Percentiles rank a stretch among this genome's conserved stretches.
These are phyloP conservation scores for Colletotrichum karsti DNA, from an alignment of 2,329 filamentous ascomycete species.

Conservation along the genomic window DNA sequence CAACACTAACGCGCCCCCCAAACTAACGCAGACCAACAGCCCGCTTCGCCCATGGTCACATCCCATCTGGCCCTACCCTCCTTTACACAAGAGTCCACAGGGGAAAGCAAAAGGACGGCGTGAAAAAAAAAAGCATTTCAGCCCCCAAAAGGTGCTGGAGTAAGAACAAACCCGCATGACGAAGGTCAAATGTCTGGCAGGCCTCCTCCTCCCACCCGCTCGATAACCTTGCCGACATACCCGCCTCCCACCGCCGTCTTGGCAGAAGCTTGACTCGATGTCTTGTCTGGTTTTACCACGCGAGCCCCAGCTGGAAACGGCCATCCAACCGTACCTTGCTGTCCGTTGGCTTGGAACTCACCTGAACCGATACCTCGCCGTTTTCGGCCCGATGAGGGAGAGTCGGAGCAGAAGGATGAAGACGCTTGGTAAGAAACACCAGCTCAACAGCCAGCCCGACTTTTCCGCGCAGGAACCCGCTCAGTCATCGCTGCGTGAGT, in stretches of 20 bases:
- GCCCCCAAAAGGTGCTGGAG: neutral
- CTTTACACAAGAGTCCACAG: neutral
- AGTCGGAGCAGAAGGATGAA: neutral
- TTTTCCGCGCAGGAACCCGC: too few relatives aligned
- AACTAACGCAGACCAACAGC: neutral
- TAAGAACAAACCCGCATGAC: slow-evolving; percentile 5
- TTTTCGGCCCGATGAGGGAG: slow-evolving; percentile 5
- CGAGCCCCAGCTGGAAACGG: neutral
- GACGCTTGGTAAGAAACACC: neutral
- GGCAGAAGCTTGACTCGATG: slow-evolving; percentile 28
- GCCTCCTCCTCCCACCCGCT: neutral
- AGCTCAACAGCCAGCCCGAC: too few relatives aligned
- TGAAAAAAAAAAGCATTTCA: neutral
- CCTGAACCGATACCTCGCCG: neutral
- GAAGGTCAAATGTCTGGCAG: neutral
- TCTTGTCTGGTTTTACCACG: neutral
- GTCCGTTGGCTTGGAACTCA: neutral
- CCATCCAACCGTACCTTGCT: too few relatives aligned
- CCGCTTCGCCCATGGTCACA: neutral
- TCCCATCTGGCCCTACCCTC: neutral
- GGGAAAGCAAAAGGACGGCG: neutral
- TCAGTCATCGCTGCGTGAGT: neutral
- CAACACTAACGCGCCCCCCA: neutral
- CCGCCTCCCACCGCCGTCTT: slow-evolving; percentile 23
- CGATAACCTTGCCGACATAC: slow-evolving; percentile 14